Evolutionary conservation across 192 early-diverging fungal genomes (phyloP), one percentile per base, ranked within the genome.

Genomic region (Blastocladiella britannica): DNA sequence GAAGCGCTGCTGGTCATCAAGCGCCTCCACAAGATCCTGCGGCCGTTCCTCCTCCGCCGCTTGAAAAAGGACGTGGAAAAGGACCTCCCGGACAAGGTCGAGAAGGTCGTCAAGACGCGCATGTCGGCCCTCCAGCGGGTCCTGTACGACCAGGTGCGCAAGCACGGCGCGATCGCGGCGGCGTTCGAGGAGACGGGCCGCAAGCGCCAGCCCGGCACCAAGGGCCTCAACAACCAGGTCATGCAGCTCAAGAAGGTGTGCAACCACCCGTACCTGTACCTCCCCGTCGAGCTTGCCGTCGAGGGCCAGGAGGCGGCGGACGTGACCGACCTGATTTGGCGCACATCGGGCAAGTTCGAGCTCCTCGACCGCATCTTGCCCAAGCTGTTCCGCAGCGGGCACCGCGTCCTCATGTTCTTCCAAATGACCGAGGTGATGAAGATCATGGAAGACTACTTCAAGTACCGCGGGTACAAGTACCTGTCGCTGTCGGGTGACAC

Each of bases 201-300:
- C 12, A 25, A 52, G 28, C 70, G 68, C 59, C 70, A 78, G 52
- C 71, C 69, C 28, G 75, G 77, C 22, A 79, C 79, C 52, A 86
- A 82, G 56, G 82, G 85, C 12, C 68, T 99, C 55, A 93, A 87
- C 72, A 99, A 99, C 72, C 78, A 88, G 8, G 83, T 99, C 53
- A 93, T 99, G 95, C 91, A 99, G 66, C 80, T 99, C 53, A 81
- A 93, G 29, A 96, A 97, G 67, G 87, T 99, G 61, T 91, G 88
- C 68, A 99, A 97, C 71, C 95, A 99, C 70, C 95, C 95, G 53
- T 99, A 86, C 67, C 91, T 95, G 18, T 96, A 89, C 75, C 82
- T 85, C 53, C 86, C 88, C 59, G 91, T 99, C 0, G 91, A 94
- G 62, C 69, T 78, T 27, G 65, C 74, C 24, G 71, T 99, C 68